Percentiles rank a stretch among this genome's conserved stretches.
Evolutionary conservation across 2,329 filamentous ascomycete genomes (phyloP).

Genomic region (Talaromyces sp.): DNA sequence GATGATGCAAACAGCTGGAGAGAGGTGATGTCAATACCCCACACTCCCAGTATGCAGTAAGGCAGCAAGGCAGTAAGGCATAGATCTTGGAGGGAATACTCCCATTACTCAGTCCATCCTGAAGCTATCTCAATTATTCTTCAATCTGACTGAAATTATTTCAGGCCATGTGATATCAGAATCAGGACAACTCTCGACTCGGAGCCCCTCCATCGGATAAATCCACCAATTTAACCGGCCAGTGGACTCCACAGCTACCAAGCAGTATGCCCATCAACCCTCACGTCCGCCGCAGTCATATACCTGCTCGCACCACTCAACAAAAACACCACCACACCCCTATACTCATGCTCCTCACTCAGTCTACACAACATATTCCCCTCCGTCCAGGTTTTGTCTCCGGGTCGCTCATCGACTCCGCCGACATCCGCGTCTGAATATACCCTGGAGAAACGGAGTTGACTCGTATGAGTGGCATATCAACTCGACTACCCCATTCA

Average conservation of each 20-base stretch:
- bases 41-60: not conserved
- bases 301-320: not conserved
- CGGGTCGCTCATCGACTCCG: not conserved
- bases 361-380: not conserved
- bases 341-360: not conserved
- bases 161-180: not conserved
- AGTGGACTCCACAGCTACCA: not conserved
- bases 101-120: no score
- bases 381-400: not conserved
- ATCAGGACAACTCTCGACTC: not conserved
- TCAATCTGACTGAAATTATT: not conserved
- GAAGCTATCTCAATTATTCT: not conserved
- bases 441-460: not conserved
- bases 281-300: not conserved
- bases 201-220: slow-evolving; percentile 4
- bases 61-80: not conserved
- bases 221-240: slow-evolving; percentile 8
- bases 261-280: not conserved
- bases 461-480: no score
- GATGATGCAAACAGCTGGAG: not conserved
- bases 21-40: not conserved
- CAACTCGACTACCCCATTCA: no score
- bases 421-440: not conserved
- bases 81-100: no score
- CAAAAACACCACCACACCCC: not conserved